Percentiles rank a stretch among this genome's conserved stretches.
These are phyloP conservation scores for Taiozyma sp. DNA, from an alignment of 1,139 yeast genomes.

Conservation along the genomic window DNA sequence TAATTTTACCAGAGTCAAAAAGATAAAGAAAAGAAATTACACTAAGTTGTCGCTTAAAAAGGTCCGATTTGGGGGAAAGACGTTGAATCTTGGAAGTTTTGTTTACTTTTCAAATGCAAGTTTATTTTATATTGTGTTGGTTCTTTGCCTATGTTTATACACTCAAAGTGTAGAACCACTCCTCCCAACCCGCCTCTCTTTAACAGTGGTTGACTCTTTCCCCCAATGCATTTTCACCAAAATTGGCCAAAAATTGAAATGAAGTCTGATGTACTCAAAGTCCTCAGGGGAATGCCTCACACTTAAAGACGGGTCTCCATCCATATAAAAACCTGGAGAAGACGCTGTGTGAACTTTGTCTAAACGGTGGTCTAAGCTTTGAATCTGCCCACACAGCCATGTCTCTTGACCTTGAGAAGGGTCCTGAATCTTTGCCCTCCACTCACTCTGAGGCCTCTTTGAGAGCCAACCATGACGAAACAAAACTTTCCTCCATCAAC, in stretches of 20 bases:
- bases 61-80: no score
- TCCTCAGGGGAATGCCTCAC: neutral
- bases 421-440: neutral
- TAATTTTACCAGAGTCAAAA: no score
- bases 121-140: no score
- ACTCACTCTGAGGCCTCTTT: neutral
- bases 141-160: no score
- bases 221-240: neutral
- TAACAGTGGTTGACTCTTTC: neutral
- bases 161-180: no score
- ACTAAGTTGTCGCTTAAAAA: no score
- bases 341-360: neutral
- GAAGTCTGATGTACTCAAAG: neutral
- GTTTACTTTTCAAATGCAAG: no score
- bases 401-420: neutral
- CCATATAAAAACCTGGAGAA: neutral
- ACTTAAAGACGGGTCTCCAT: neutral
- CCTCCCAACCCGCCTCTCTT: no score
- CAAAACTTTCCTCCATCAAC: constrained; percentile 25
- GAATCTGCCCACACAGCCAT: neutral
- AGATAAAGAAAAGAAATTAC: no score
- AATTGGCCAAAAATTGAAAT: neutral
- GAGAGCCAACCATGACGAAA: neutral
- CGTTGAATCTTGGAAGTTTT: no score
- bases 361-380: no score